phyloP scores from a whole-genome alignment of 495 filamentous ascomycete genomes.

The Platismatia glauca region DNA sequence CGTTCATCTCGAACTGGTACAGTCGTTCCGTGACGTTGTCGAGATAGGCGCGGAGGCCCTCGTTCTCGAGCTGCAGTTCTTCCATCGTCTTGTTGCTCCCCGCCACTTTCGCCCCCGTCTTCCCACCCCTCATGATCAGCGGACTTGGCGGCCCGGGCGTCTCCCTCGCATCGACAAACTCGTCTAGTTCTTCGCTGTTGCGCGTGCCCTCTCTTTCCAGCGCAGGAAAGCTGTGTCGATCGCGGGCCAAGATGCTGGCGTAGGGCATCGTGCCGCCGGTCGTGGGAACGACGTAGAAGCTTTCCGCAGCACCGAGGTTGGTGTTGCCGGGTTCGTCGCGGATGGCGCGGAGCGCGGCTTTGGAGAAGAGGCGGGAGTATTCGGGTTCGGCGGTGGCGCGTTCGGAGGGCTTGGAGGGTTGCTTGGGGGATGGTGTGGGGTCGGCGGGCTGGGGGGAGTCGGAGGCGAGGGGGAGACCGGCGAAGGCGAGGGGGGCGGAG shows the following conservation, averaged over 20 bases:
- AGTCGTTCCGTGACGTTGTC: conserved; percentile 72
- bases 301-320: conserved; percentile 54
- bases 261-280: conserved; percentile 85
- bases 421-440: conserved; percentile 32
- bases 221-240: conserved; percentile 51
- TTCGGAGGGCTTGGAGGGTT: conserved; percentile 15
- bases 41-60: conserved; percentile 60
- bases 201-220: conserved; percentile 34
- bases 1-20: conserved; percentile 75
- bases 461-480: conserved; percentile 67
- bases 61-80: conserved; percentile 75
- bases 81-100: conserved; percentile 54
- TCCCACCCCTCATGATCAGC: conserved; percentile 26
- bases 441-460: conserved; percentile 39
- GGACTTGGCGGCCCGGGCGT: conserved; percentile 43
- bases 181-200: conserved; percentile 54
- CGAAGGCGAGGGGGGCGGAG: conserved; percentile 83
- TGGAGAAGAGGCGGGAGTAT: conserved; percentile 65
- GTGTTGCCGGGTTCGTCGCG: conserved; percentile 41
- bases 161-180: conserved; percentile 83
- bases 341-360: conserved; percentile 66
- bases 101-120: conserved; percentile 21
- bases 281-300: conserved; percentile 90
- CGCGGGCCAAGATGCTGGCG: conserved; percentile 71
- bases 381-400: conserved; percentile 56